Conservation (phyloP, 1,284 basidiomycete genomes). For the Ganoderma boninense region DNA sequence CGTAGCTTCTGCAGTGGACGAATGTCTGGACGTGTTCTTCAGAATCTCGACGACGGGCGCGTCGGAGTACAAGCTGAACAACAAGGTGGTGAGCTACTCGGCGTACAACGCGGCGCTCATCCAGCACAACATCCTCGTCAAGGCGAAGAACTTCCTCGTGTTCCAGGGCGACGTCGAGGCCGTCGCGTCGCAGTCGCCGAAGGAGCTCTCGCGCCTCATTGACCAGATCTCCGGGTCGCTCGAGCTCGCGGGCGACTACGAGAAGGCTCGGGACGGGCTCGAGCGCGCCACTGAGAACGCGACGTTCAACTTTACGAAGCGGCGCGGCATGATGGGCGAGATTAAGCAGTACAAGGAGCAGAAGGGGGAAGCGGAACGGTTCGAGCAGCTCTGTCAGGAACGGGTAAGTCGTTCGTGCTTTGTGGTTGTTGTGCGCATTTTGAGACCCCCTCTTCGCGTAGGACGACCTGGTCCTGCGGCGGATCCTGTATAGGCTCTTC, state of each 20-base stretch:
- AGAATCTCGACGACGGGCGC: constrained; percentile 89
- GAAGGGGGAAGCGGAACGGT: constrained; percentile 92
- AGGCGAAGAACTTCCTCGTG: constrained; percentile 99
- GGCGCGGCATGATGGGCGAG: constrained; percentile 92
- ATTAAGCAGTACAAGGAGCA: constrained; percentile 99
- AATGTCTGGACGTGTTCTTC: neutral
- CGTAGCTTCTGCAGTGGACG: neutral
- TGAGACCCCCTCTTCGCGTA: constrained; percentile 40
- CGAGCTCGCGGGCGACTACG: constrained; percentile 90
- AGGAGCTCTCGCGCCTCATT: constrained; percentile 89
- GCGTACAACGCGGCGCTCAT: constrained; percentile 88
- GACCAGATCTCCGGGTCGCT: constrained; percentile 96
- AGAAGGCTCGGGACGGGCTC: constrained; percentile 87
- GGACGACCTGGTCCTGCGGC: constrained; percentile 85
- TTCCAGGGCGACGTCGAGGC: constrained; percentile 99
- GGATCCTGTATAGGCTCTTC: constrained; percentile 90
- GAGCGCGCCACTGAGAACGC: constrained; percentile 93
- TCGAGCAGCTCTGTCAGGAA: constrained; percentile 81
- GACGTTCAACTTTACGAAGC: constrained; percentile 93
- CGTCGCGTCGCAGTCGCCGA: constrained; percentile 94
- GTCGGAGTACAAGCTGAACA: constrained; percentile 90
- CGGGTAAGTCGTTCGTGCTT: constrained; percentile 53
- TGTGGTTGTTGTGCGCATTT: neutral
- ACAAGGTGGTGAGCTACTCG: constrained; percentile 80
- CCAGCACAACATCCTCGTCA: constrained; percentile 95